Evolutionary conservation across 176 grass and related monocot genomes (phyloP), one percentile per base, ranked within the genome.

Genomic region (Oryza australiensis): DNA sequence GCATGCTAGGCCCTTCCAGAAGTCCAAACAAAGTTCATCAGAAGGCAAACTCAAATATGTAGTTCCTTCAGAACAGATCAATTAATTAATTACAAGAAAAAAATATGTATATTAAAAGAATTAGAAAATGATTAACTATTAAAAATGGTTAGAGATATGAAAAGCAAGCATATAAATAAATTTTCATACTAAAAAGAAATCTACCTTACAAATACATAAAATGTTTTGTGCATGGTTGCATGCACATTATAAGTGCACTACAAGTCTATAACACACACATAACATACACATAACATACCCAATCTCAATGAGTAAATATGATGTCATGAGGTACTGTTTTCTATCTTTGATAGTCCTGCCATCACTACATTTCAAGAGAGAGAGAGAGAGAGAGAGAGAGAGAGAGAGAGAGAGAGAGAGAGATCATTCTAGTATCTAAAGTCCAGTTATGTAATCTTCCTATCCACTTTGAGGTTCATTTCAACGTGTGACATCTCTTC

Each of bases 221-320:
- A 16, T 55, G 16, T 11, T 60, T 42, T 29, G 46, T 68, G 11
- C 32, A 76, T 40, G 43, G 43, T 13, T 46, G 13, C 43, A 53
- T 53, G 43, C 1, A 13, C 43, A 15, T 46, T 46, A 3, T 46
- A 46, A 46, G 43, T 46, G 49, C 49, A 53, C 16, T 53, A 53
- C 49, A 53, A 53, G 49, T 53, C 14, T 49, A 49, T 9, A 66
- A 78, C 28, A 29, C 72, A 41, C 14, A 42, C 5, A 84, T 35
- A 84, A 76, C 15, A 84, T 16, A 41, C 14, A 42, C 5, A 84
- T 35, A 84, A 76, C 15, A 84, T 16, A 53, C 18, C 40, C 33
- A 84, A 42, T 67, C 24, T 43, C 34, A 48, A 48, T 22, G 5
- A 55, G 49, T 55, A 82, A 62, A 12, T 71, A 49, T 38, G 27